phyloP scores from a whole-genome alignment of 176 grass and related monocot species.

The Olyra latifolia region DNA sequence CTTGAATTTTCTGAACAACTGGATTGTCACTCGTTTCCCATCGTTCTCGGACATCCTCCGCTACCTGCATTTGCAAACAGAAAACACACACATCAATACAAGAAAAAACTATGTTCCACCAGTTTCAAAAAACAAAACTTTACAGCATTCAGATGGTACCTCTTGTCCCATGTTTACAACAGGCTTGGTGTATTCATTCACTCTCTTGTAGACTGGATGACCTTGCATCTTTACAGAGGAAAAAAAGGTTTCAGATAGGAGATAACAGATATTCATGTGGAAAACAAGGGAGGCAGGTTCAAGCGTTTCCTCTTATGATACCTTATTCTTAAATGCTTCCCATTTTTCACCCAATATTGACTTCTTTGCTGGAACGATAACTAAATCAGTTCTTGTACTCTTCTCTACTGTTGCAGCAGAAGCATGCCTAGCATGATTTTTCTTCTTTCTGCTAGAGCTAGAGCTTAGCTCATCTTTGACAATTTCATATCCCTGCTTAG shows the following conservation, averaged over 20 bases:
- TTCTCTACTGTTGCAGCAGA: conserved; percentile 55
- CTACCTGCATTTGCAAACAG: conserved; percentile 61
- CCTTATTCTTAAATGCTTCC: conserved; percentile 91
- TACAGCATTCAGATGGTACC: conserved; percentile 38
- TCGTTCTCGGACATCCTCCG: conserved; percentile 86
- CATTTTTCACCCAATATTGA: conserved; percentile 83
- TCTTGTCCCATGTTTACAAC: conserved; percentile 73
- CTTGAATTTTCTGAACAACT: conserved; percentile 79
- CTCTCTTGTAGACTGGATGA: conserved; percentile 52
- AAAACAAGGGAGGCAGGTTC: not conserved
- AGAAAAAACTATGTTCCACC: not conserved
- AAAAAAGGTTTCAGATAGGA: conserved; percentile 32
- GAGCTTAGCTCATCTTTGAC: conserved; percentile 73
- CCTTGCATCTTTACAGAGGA: conserved; percentile 55
- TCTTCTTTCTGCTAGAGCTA: conserved; percentile 60
- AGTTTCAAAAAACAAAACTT: conserved; percentile 28
- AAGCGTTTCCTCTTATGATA: conserved; percentile 31
- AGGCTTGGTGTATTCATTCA: conserved; percentile 67
- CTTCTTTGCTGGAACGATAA: conserved; percentile 76
- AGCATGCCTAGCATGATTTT: conserved; percentile 46
- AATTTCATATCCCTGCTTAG: conserved; percentile 72
- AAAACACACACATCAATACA: not conserved
- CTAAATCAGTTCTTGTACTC: conserved; percentile 65
- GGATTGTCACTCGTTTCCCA: conserved; percentile 97
- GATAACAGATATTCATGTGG: not conserved